Percentiles rank a stretch among this genome's conserved stretches.
These are phyloP conservation scores for Cyberlindnera mississippiensis DNA, from an alignment of 805 yeast genomes.

Conservation along the genomic window DNA sequence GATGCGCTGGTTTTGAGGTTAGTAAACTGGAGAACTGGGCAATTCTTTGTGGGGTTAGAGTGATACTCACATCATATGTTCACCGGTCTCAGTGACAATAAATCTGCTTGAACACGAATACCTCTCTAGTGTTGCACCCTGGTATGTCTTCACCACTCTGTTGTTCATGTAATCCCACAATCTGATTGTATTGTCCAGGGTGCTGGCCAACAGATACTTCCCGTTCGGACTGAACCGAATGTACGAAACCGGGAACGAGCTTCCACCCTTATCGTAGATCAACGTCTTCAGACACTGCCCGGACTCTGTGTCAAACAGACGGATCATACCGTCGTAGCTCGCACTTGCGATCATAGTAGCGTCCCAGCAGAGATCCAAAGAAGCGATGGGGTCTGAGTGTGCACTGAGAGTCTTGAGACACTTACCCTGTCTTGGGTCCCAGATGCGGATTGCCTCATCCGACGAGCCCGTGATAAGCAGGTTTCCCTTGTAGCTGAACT, in stretches of 20 bases:
- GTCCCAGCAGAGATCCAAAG: slow-evolving; percentile 70
- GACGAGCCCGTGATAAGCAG: slow-evolving; percentile 77
- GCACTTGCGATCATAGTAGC: slow-evolving; percentile 83
- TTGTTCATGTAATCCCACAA: slow-evolving; percentile 87
- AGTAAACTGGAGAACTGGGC: too few relatives aligned
- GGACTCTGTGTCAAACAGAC: slow-evolving; percentile 81
- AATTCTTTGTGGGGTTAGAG: too few relatives aligned
- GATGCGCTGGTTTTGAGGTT: slow-evolving; percentile 34
- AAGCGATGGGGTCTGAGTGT: slow-evolving; percentile 85
- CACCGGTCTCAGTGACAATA: slow-evolving; percentile 33
- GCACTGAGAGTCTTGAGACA: slow-evolving; percentile 81
- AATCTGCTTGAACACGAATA: slow-evolving; percentile 52
- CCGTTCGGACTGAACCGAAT: slow-evolving; percentile 80
- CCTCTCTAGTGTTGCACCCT: slow-evolving; percentile 37
- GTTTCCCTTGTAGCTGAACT: slow-evolving; percentile 72
- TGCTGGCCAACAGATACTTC: slow-evolving; percentile 68
- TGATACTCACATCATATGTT: slow-evolving; percentile 34
- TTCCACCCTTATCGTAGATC: slow-evolving; percentile 72
- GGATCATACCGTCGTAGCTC: slow-evolving; percentile 84
- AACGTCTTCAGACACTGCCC: slow-evolving; percentile 92
- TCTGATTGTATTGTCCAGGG: slow-evolving; percentile 74
- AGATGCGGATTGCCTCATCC: slow-evolving; percentile 85
- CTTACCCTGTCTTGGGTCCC: slow-evolving; percentile 77
- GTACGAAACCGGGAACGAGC: slow-evolving; percentile 72
- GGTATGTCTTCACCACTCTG: slow-evolving; percentile 71